Conservation (phyloP, 2,329 filamentous ascomycete species). For the Aureobasidium pullulans region DNA sequence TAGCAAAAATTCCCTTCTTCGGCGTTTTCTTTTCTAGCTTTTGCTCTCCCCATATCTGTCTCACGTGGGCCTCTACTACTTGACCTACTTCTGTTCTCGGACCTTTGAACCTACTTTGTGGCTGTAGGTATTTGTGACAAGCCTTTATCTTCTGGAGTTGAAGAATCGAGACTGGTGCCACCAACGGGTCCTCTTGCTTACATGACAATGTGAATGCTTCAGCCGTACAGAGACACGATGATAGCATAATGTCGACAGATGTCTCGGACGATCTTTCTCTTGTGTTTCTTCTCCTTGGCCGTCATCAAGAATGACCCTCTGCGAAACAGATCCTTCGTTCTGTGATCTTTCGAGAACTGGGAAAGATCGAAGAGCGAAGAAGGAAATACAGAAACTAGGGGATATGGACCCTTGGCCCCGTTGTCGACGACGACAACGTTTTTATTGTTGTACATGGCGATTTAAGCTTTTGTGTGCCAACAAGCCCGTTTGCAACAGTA, state of each 20-base stretch:
- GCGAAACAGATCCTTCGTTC: not conserved
- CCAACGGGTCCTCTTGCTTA: not conserved
- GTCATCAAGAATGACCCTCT: not conserved
- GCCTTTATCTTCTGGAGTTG: not conserved
- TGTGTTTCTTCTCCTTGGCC: not conserved
- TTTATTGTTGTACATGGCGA: not conserved
- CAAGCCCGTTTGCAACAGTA: not conserved
- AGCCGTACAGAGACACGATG: not conserved
- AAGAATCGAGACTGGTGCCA: not conserved
- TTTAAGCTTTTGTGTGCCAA: not conserved
- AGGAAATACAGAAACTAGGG: not conserved
- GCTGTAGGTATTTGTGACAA: not conserved
- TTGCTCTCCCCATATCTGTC: not conserved
- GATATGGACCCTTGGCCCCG: not conserved
- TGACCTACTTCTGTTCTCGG: not conserved
- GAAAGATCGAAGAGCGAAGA: not conserved
- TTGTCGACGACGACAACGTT: not conserved
- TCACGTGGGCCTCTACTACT: not conserved
- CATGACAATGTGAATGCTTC: not conserved
- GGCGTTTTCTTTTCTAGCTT: not conserved
- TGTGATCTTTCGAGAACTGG: not conserved
- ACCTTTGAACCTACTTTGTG: not conserved
- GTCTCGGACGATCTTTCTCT: not conserved
- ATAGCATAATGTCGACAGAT: not conserved
- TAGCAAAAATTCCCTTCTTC: not conserved